Evolutionary conservation across 2,329 filamentous ascomycete genomes (phyloP).

Genomic region (Samsoniella hepiali): DNA sequence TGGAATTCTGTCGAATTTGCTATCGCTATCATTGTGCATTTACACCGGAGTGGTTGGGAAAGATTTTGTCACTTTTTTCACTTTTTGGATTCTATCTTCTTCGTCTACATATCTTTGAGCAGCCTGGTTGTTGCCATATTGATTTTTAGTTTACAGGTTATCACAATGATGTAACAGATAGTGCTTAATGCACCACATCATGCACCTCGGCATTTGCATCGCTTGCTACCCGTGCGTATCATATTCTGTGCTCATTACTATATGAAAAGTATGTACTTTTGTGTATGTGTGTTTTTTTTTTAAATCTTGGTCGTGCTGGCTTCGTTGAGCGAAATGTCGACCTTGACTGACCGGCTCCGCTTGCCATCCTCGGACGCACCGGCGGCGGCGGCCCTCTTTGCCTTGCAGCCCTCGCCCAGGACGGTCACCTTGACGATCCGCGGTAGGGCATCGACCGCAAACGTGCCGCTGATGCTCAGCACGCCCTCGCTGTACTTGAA

Average conservation of each 20-base stretch:
- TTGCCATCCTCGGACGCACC: conserved; percentile 7
- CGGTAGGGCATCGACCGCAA: conserved; percentile 61
- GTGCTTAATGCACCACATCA: background rate
- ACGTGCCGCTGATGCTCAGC: conserved; percentile 48
- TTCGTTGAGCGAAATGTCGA: conserved; percentile 20
- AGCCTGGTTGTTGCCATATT: conserved; percentile 5
- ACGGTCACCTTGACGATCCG: conserved; percentile 49
- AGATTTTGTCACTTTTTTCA: background rate
- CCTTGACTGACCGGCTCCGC: conserved; percentile 14
- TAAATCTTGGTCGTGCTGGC: conserved; percentile 19
- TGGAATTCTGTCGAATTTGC: conserved; percentile 4
- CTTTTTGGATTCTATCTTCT: background rate
- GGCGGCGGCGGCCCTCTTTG: background rate
- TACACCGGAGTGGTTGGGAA: conserved; percentile 8
- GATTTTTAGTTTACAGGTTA: background rate
- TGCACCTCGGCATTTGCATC: background rate
- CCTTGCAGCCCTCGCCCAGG: conserved; percentile 34
- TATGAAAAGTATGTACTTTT: background rate
- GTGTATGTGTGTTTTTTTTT: background rate
- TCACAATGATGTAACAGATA: conserved; percentile 7
- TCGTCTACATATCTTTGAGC: background rate
- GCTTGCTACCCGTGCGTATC: background rate
- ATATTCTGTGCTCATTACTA: background rate
- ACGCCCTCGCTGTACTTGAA: conserved; percentile 55
- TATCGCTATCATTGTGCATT: background rate